Evolutionary conservation across 2,329 filamentous ascomycete species (phyloP).

Genomic region (Penicillium expansum): DNA sequence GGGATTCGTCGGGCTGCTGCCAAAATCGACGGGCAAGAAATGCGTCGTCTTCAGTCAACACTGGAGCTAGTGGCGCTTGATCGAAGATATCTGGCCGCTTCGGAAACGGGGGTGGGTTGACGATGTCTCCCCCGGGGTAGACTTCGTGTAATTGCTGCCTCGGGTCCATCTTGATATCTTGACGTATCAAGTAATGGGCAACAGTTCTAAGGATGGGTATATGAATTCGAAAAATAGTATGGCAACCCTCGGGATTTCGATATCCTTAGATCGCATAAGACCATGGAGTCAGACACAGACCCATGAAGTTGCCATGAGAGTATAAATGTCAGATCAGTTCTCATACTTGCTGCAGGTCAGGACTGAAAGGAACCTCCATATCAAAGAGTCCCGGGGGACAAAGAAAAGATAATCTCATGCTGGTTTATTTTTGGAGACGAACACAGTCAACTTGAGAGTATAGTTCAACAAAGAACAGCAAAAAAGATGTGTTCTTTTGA

Average conservation of each 20-base stretch:
- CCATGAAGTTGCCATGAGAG: neutral
- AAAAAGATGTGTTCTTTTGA: neutral
- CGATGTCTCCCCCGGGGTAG: neutral
- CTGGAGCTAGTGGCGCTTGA: conserved; percentile 27
- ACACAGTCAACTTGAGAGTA: neutral
- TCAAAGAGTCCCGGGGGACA: neutral
- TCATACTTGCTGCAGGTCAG: neutral
- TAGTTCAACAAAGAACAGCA: neutral
- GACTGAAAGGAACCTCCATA: neutral
- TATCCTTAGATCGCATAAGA: conserved; percentile 7
- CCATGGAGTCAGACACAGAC: conserved; percentile 20
- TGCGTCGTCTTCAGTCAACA: conserved; percentile 23
- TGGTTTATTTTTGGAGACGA: neutral
- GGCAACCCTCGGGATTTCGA: neutral
- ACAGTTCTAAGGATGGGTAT: neutral
- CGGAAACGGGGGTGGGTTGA: neutral
- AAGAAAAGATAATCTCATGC: neutral
- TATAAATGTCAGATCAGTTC: neutral
- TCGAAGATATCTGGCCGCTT: conserved; percentile 22
- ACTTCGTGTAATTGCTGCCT: neutral
- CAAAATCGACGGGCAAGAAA: conserved; percentile 30
- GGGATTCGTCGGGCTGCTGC: conserved; percentile 24
- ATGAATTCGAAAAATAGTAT: neutral
- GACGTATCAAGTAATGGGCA: too few species aligned
- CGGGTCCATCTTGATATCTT: neutral